These are phyloP conservation scores for Aspergillus carlsbadensis DNA, from an alignment of 495 filamentous ascomycete genomes.

Conservation along the genomic window DNA sequence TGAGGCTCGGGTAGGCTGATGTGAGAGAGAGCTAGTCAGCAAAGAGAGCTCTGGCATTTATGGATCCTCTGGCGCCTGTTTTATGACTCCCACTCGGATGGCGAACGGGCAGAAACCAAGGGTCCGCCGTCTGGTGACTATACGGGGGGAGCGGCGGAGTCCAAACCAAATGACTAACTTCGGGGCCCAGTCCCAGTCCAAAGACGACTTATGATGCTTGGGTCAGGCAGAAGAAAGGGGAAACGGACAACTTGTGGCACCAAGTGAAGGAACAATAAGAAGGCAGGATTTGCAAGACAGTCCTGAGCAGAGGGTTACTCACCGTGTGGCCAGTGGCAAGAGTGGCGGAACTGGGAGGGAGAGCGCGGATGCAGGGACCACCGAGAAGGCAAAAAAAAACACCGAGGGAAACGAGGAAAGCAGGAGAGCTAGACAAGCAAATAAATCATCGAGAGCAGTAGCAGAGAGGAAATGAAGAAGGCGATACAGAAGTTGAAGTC, in stretches of 20 bases:
- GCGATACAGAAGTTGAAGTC: background rate
- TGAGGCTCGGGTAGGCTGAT: conserved; percentile 17
- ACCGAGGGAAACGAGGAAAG: conserved; percentile 7
- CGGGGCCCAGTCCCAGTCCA: conserved; percentile 15
- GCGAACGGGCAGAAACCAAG: conserved; percentile 11
- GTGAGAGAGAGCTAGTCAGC: conserved; percentile 22
- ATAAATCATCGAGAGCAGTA: background rate
- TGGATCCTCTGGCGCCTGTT: conserved; percentile 17
- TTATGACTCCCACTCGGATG: conserved; percentile 24
- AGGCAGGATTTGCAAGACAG: conserved; percentile 3
- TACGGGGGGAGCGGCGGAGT: conserved; percentile 18
- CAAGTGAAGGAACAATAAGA: conserved; percentile 2
- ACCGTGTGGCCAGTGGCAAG: conserved; percentile 22
- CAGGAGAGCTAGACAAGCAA: conserved; percentile 9
- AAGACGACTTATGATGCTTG: conserved; percentile 3
- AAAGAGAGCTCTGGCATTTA: conserved; percentile 13
- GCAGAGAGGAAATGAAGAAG: background rate
- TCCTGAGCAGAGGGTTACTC: conserved; percentile 17
- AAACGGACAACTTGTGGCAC: conserved; percentile 10
- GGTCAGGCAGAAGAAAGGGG: conserved; percentile 13
- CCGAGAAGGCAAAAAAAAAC: conserved; percentile 12
- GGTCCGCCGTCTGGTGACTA: conserved; percentile 23
- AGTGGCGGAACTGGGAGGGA: conserved; percentile 20
- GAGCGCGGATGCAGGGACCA: conserved; percentile 25
- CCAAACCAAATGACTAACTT: conserved; percentile 21